phyloP scores from a whole-genome alignment of 1,139 yeast genomes.

The Lodderomyces parapsilosis region DNA sequence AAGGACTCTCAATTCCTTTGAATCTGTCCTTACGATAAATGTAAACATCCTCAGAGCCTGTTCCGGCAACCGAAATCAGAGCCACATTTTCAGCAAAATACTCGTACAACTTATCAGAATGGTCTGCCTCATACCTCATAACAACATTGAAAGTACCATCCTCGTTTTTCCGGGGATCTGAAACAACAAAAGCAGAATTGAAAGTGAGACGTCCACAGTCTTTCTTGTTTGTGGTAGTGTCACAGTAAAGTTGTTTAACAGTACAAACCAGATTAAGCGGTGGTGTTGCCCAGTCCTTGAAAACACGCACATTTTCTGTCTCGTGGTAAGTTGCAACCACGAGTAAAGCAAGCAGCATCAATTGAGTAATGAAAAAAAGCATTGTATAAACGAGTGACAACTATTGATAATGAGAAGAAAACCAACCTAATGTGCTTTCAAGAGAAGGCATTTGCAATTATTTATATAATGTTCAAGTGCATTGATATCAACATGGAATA shows the following conservation, averaged over 20 bases:
- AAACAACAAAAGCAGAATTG: constrained; percentile 12
- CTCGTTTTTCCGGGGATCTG: constrained; percentile 10
- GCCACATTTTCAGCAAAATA: constrained; percentile 7
- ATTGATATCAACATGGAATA: too few species aligned
- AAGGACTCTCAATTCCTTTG: constrained; percentile 8
- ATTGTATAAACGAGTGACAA: too few species aligned
- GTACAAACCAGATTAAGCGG: constrained; percentile 5
- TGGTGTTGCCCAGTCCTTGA: too few species aligned
- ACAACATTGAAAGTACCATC: constrained; percentile 11
- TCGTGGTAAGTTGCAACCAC: too few species aligned
- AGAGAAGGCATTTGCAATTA: too few species aligned
- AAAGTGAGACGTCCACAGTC: constrained; percentile 6
- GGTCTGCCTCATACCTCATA: constrained; percentile 10
- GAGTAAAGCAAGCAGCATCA: too few species aligned
- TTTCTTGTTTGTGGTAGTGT: not conserved
- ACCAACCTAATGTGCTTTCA: too few species aligned
- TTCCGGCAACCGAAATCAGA: constrained; percentile 9
- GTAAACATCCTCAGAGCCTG: constrained; percentile 11
- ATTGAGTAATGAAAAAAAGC: too few species aligned
- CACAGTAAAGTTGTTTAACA: constrained; percentile 3
- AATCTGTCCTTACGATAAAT: constrained; percentile 8
- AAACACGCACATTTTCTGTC: too few species aligned
- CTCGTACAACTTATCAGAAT: constrained; percentile 5
- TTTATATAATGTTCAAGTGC: too few species aligned
- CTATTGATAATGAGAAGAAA: too few species aligned